Conservation (phyloP, 2,329 filamentous ascomycete genomes). For the Pseudogymnoascus sp. region DNA sequence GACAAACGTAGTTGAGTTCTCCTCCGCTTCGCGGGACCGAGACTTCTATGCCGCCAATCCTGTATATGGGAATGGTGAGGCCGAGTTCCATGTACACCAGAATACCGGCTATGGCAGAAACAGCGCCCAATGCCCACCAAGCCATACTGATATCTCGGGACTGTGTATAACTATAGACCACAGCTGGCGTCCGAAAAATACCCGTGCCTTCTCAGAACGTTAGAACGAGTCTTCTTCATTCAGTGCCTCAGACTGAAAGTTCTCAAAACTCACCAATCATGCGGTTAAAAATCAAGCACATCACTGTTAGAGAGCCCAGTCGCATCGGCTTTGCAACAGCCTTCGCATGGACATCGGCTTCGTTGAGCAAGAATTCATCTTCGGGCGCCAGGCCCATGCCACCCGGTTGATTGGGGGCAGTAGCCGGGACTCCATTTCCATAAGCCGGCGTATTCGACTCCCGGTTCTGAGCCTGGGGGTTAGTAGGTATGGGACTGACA, state of each 20-base stretch:
- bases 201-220: slow-evolving; percentile 14
- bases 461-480: background rate
- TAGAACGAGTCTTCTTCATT: background rate
- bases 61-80: slow-evolving; percentile 40
- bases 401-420: slow-evolving; percentile 4
- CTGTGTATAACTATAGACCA: slow-evolving; percentile 14
- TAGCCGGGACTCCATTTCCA: background rate
- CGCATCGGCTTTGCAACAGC: slow-evolving; percentile 18
- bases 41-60: slow-evolving; percentile 35
- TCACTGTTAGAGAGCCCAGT: slow-evolving; percentile 18
- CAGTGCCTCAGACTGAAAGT: background rate
- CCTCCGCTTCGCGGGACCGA: slow-evolving; percentile 41
- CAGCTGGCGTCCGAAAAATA: slow-evolving; percentile 16
- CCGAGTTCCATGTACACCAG: slow-evolving; percentile 39
- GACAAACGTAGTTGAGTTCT: slow-evolving; percentile 41
- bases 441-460: background rate
- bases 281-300: slow-evolving; percentile 19
- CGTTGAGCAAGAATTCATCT: slow-evolving; percentile 6
- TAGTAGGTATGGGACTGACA: background rate
- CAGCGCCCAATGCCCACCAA: slow-evolving; percentile 17
- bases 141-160: slow-evolving; percentile 17
- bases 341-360: slow-evolving; percentile 17
- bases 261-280: slow-evolving; percentile 8
- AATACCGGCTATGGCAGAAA: slow-evolving; percentile 16
- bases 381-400: slow-evolving; percentile 11